Conservation (phyloP, 768 basidiomycete genomes). For the Boletus tylopilopsis region DNA sequence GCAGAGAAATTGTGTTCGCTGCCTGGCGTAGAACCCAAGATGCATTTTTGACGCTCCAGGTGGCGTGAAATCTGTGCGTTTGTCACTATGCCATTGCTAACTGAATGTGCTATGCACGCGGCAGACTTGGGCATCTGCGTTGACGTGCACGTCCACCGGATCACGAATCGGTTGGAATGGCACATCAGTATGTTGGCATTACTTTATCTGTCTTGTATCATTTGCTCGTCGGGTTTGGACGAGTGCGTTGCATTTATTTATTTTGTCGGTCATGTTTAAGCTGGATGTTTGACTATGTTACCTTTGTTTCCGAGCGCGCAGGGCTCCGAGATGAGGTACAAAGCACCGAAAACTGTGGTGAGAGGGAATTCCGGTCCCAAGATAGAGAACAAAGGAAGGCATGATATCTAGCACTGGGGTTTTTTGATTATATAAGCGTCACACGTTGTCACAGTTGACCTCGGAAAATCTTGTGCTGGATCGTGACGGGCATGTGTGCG, state of each 20-base stretch:
- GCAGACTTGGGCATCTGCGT: slow-evolving; percentile 86
- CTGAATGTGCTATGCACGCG: no score
- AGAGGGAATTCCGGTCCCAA: slow-evolving; percentile 32
- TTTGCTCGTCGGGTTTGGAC: slow-evolving; percentile 80
- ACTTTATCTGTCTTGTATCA: slow-evolving; percentile 35
- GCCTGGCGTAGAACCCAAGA: slow-evolving; percentile 93
- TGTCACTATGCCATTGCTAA: no score
- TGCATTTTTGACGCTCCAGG: slow-evolving; percentile 84
- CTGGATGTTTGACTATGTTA: no score
- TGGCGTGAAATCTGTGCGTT: slow-evolving; percentile 77
- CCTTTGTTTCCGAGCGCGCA: slow-evolving; percentile 69
- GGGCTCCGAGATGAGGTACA: slow-evolving; percentile 18
- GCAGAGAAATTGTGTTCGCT: slow-evolving; percentile 84
- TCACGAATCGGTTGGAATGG: slow-evolving; percentile 92
- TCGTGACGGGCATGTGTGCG: slow-evolving; percentile 20
- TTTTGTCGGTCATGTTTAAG: slow-evolving; percentile 1
- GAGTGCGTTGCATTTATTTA: slow-evolving; percentile 57
- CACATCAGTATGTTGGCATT: slow-evolving; percentile 65
- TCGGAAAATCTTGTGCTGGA: no score
- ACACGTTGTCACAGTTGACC: no score
- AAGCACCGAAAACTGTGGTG: slow-evolving; percentile 10
- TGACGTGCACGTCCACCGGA: slow-evolving; percentile 93
- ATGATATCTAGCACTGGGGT: no score
- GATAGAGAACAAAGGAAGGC: no score
- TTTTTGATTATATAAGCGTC: no score